Evolutionary conservation across 768 basidiomycete species (phyloP).

Genomic region (Boletus eberwhitei): DNA sequence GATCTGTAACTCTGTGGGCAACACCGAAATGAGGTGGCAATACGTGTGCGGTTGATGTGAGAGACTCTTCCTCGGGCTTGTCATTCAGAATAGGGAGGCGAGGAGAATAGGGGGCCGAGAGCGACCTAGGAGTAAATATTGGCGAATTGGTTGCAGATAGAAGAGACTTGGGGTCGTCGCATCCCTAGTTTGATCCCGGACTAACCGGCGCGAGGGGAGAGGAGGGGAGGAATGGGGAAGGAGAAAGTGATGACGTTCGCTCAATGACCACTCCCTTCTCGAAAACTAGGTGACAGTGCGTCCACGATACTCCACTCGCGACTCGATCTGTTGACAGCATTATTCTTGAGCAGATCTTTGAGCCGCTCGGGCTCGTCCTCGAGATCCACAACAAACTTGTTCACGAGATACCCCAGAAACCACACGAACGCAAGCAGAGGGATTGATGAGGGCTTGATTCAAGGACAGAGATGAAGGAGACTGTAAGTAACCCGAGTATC

Average conservation of each 20-base stretch:
- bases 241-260: constrained; percentile 10
- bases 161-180: constrained; percentile 40
- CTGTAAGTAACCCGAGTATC: constrained; percentile 24
- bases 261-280: constrained; percentile 30
- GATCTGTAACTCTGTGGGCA: constrained; percentile 41
- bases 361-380: constrained; percentile 77
- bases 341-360: constrained; percentile 67
- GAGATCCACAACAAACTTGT: constrained; percentile 71
- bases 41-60: constrained; percentile 33
- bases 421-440: constrained; percentile 55
- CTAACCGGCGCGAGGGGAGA: constrained; percentile 8
- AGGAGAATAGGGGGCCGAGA: constrained; percentile 38
- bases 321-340: constrained; percentile 33
- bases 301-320: constrained; percentile 33
- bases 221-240: constrained; percentile 10
- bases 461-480: constrained; percentile 38
- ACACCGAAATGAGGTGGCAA: constrained; percentile 45
- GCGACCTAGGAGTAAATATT: constrained; percentile 33
- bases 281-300: constrained; percentile 24
- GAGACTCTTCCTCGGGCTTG: constrained; percentile 15
- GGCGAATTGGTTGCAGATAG: constrained; percentile 48
- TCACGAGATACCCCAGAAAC: constrained; percentile 72
- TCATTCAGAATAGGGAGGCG: constrained; percentile 7
- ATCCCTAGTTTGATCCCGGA: constrained; percentile 17
- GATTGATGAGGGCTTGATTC: constrained; percentile 45